These are phyloP conservation scores for Tulasnella sp. DNA, from an alignment of 768 basidiomycete genomes.

Conservation along the genomic window DNA sequence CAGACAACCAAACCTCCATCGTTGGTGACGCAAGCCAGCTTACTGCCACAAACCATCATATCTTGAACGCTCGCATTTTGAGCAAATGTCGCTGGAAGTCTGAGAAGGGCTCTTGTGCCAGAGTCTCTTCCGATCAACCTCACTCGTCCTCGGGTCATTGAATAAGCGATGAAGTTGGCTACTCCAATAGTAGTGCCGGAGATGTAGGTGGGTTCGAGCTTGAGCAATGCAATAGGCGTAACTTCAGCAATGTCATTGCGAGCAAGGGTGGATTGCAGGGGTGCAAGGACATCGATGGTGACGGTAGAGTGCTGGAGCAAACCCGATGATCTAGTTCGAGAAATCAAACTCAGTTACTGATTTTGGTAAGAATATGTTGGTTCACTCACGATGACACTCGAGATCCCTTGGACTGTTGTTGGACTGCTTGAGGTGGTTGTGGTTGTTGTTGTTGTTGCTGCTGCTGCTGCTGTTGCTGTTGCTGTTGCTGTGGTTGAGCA, in stretches of 20 bases:
- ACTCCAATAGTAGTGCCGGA: conserved; percentile 82
- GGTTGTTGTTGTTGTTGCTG: background rate
- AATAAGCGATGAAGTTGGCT: conserved; percentile 86
- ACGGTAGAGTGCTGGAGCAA: conserved; percentile 19
- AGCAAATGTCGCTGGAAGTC: conserved; percentile 48
- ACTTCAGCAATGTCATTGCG: conserved; percentile 66
- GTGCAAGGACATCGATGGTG: conserved; percentile 16
- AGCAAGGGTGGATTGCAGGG: conserved; percentile 63
- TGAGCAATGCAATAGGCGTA: conserved; percentile 81
- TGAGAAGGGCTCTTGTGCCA: conserved; percentile 75
- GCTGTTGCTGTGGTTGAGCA: conserved; percentile 7
- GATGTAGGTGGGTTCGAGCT: conserved; percentile 70
- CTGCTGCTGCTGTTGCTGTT: conserved; percentile 14
- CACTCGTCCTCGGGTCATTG: conserved; percentile 82
- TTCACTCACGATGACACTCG: too few species aligned
- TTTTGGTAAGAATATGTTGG: too few species aligned
- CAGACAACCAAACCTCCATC: conserved; percentile 84
- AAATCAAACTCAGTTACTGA: too few species aligned
- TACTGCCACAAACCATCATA: conserved; percentile 74
- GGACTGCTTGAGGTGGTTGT: background rate
- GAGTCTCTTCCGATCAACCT: conserved; percentile 81
- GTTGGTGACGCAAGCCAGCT: conserved; percentile 73
- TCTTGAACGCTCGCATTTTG: conserved; percentile 55
- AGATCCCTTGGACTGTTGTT: background rate
- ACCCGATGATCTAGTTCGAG: too few species aligned